Base-by-base conservation (phyloP, 805 yeast genomes). In the Lachancea cidri region DNA sequence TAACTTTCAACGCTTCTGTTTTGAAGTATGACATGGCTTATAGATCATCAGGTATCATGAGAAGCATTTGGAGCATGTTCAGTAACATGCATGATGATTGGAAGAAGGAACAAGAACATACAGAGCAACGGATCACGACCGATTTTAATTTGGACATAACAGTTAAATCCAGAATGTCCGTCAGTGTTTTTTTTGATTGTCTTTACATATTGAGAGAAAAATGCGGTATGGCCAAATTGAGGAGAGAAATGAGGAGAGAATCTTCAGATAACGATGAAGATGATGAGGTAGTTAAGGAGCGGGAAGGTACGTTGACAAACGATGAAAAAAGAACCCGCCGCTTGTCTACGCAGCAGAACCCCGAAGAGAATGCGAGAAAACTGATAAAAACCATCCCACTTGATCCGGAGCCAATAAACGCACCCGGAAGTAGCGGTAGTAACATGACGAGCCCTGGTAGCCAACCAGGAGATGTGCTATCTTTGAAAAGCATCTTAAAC, bases 11-110 rank as follows among this genome's bases (percentile, higher is more conserved):
- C 45, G 94, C 96, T 0, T 86, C 96, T 0, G 82, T 91, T 20
- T 69, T 86, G 52, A 87, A 87, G 53, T 93, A 89, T 64, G 98
- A 91, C 57, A 81, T 93, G 72, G 86, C 97, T 0, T 86, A 86
- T 59, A 74, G 98, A 49, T 85, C 95, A 0, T 81, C 95, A 35
- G 96, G 96, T 6, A 87, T 93, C 44, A 86, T 93, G 93, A 76
- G 84, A 54, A 88, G 88, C 56, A 81, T 88, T 70, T 91, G 98
- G 98, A 86, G 83, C 45, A 70, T 88, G 44, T 85, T 85, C 62
- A 76, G 82, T 38, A 73, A 82, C 4, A 66, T 88, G 50, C 76
- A 79, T 48, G 81, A 76, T 32, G 77, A 74, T 46, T 62, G 65
- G 65, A 62, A 62, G 55, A n/a, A 50, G 58, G 42, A 61, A 64